Conservation (phyloP, 1,284 basidiomycete genomes). For the Violaceomyces palustris region DNA sequence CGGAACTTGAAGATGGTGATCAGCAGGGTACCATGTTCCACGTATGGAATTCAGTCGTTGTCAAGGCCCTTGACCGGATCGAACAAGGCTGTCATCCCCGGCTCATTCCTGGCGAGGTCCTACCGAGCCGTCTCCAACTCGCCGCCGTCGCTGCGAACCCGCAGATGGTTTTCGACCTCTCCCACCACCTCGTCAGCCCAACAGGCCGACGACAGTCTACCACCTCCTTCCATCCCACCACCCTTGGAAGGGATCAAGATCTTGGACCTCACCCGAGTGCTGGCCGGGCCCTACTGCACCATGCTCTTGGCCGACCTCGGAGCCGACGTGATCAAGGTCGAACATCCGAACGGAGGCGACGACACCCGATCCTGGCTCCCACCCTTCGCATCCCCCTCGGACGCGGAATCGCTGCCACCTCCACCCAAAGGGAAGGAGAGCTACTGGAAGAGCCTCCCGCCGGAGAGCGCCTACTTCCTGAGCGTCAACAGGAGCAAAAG, state of each 20-base stretch:
- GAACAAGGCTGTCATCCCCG: too few species aligned
- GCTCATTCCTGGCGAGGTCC: too few species aligned
- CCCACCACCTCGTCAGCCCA: slow-evolving; percentile 8
- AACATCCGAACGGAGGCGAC: slow-evolving; percentile 63
- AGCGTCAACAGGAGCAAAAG: slow-evolving; percentile 85
- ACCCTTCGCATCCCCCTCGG: slow-evolving; percentile 25
- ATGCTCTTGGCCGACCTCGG: slow-evolving; percentile 72
- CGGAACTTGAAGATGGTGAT: too few species aligned
- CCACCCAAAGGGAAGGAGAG: slow-evolving; percentile 60
- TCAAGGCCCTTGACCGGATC: too few species aligned
- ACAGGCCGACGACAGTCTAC: too few species aligned
- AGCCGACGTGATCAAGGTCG: slow-evolving; percentile 77
- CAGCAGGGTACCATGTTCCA: too few species aligned
- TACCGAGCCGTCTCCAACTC: too few species aligned
- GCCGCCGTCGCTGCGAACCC: too few species aligned
- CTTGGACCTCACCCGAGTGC: slow-evolving; percentile 78
- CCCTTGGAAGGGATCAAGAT: slow-evolving; percentile 74
- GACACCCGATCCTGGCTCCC: slow-evolving; percentile 66
- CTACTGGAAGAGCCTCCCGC: slow-evolving; percentile 60
- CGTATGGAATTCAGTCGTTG: too few species aligned
- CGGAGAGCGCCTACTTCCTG: slow-evolving; percentile 90
- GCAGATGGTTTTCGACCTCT: too few species aligned
- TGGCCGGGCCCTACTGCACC: slow-evolving; percentile 82
- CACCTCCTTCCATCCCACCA: slow-evolving; percentile 56
- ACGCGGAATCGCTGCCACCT: too few species aligned